These are phyloP conservation scores for Rhodotorula sp. DNA, from an alignment of 1,284 basidiomycete genomes.

Conservation along the genomic window DNA sequence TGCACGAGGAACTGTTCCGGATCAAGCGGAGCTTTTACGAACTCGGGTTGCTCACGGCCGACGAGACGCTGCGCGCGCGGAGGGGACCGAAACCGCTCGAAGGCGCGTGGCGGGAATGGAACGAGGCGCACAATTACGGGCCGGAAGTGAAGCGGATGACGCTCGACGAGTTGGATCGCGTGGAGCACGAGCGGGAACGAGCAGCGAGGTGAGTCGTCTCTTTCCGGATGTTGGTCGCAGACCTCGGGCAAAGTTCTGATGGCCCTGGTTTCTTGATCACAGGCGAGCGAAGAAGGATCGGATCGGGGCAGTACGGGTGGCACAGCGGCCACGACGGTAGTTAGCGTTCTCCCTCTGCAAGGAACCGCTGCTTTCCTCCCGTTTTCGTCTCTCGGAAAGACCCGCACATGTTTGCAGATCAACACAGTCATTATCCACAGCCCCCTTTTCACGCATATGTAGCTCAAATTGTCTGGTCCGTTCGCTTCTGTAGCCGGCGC, in stretches of 20 bases:
- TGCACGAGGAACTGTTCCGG: conserved; percentile 91
- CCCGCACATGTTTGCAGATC: too few relatives aligned
- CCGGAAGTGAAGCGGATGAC: conserved; percentile 84
- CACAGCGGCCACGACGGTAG: conserved; percentile 23
- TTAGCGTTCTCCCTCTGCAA: conserved; percentile 1
- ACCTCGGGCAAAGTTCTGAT: background rate
- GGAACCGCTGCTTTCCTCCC: too few relatives aligned
- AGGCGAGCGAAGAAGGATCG: conserved; percentile 32
- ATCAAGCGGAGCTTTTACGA: conserved; percentile 94
- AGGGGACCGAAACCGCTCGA: conserved; percentile 67
- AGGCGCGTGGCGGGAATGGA: conserved; percentile 94
- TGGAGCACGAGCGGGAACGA: conserved; percentile 77
- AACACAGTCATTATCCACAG: too few relatives aligned
- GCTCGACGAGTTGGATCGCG: conserved; percentile 85
- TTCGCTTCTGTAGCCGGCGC: background rate
- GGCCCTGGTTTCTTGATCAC: background rate
- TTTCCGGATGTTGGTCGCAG: too few relatives aligned
- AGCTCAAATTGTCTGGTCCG: background rate
- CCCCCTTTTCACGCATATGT: background rate
- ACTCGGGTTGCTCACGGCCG: conserved; percentile 76
- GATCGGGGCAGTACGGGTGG: conserved; percentile 13
- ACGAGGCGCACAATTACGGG: conserved; percentile 83
- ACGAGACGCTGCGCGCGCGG: conserved; percentile 49
- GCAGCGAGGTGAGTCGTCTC: conserved; percentile 58
- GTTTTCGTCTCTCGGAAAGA: too few relatives aligned